phyloP scores from a whole-genome alignment of 345 rosid species.

The Luvunga scandens region DNA sequence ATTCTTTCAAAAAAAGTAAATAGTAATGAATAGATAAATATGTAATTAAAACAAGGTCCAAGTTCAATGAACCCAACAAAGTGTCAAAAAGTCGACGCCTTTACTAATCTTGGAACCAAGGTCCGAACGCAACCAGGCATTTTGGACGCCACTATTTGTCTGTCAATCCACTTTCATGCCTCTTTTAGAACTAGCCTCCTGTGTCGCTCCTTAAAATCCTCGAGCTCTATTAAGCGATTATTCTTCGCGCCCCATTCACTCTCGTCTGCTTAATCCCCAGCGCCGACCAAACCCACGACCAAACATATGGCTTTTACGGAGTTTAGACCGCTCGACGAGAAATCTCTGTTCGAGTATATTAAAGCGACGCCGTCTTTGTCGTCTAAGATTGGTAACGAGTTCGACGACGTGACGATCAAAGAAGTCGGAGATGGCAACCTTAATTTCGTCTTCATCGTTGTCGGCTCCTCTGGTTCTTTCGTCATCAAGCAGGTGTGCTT shows the following conservation, averaged over 20 bases:
- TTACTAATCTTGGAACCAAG: neutral
- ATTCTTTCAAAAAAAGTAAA: neutral
- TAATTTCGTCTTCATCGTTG: slow-evolving; percentile 81
- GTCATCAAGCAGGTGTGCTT: slow-evolving; percentile 87
- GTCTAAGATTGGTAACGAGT: slow-evolving; percentile 51
- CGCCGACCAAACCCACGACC: neutral
- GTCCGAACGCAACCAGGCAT: neutral
- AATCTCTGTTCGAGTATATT: slow-evolving; percentile 71
- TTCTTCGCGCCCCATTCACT: neutral
- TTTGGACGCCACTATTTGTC: neutral
- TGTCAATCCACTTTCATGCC: neutral
- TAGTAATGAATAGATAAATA: too few species aligned
- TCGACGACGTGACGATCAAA: slow-evolving; percentile 59
- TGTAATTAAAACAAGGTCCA: slow-evolving; percentile 1
- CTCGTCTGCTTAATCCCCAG: neutral
- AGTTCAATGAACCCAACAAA: slow-evolving; percentile 18
- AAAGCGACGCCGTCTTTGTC: slow-evolving; percentile 71
- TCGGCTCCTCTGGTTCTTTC: slow-evolving; percentile 60
- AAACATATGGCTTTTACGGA: slow-evolving; percentile 54
- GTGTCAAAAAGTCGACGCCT: neutral
- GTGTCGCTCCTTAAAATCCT: neutral
- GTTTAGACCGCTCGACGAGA: slow-evolving; percentile 70
- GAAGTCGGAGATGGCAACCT: slow-evolving; percentile 99
- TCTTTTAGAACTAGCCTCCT: neutral
- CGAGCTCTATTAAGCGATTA: too few species aligned